Evolutionary conservation across 2,329 filamentous ascomycete genomes (phyloP), one percentile per base, ranked within the genome.

Genomic region (Pezicula neosporulosa): DNA sequence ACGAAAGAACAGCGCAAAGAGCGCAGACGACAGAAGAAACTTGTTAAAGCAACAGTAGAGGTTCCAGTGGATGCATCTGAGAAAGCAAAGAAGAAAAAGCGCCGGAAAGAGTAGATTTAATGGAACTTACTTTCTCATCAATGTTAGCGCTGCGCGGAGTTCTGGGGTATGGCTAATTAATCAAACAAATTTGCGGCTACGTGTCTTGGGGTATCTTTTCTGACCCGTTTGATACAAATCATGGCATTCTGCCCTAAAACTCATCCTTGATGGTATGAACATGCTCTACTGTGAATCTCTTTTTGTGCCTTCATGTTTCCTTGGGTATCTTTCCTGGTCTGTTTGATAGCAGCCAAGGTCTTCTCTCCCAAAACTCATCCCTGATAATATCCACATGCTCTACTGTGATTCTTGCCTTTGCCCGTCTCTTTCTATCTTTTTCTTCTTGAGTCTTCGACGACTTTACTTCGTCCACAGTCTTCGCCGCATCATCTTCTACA

Each of bases 301-400:
- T 5, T 44, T 49, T 45, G 19, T 36, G 43, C 47, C 36, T 37
- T 63, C 56, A 67, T 49, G 61, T 52, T 54, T 83, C 78, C 64
- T 82, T 83, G n/a, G 84, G 84, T 60, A 86, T 74, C 63, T 81
- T 86, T 19, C 87, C 87, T 5, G 86, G 86, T 68, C 83, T 87
- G 57, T 87, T 86, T 1, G 86, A 89, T 48, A 92, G 66, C 51
- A 94, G 77, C 90, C 92, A 97, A 2, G 92, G 91, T 65, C 92
- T 78, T 62, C 78, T 80, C 57, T 90, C 80, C 94, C 94, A 99
- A 66, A 99, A 99, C 3, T 90, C 88, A 69, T 97, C 90, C 62
- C 88, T 91, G 70, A 99, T 97, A 62, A 99, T 89, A 71, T 99
- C 94, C 53, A 94, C 72, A 73, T 97, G 91, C 65, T 92, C 86